phyloP scores from a whole-genome alignment of 2,329 filamentous ascomycete species.

The Penicillium vulpinum region DNA sequence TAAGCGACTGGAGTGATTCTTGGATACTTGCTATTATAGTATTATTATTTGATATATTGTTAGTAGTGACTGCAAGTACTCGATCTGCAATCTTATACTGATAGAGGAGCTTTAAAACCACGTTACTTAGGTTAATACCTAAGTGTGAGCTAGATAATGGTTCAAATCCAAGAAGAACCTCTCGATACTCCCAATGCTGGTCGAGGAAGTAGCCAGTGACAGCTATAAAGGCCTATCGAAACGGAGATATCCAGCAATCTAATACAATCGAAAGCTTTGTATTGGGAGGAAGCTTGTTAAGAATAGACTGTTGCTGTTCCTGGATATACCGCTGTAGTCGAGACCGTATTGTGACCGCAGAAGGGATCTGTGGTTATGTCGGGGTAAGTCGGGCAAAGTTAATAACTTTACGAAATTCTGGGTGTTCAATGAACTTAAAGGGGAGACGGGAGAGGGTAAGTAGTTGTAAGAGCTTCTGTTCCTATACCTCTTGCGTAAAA shows the following conservation, averaged over 20 bases:
- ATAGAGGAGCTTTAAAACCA: neutral
- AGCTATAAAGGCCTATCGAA: neutral
- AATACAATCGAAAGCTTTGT: neutral
- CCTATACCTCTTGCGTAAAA: too few relatives aligned
- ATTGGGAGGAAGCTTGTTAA: neutral
- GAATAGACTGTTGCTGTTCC: neutral
- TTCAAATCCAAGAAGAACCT: neutral
- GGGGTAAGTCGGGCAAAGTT: too few relatives aligned
- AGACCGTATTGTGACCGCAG: too few relatives aligned
- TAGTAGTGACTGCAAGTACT: neutral
- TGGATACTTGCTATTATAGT: neutral
- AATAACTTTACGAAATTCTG: too few relatives aligned
- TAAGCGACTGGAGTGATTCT: neutral
- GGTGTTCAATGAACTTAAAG: too few relatives aligned
- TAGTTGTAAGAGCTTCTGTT: too few relatives aligned
- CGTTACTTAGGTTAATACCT: neutral
- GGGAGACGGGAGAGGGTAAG: too few relatives aligned
- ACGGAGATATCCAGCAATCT: neutral
- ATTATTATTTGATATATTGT: neutral
- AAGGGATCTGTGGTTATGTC: too few relatives aligned
- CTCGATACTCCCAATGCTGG: neutral
- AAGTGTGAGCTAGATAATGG: neutral
- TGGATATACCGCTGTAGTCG: too few relatives aligned
- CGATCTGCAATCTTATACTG: neutral
- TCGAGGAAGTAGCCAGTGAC: neutral